Evolutionary conservation across 2,329 filamentous ascomycete species (phyloP).

Genomic region (Pezicula carpinea): DNA sequence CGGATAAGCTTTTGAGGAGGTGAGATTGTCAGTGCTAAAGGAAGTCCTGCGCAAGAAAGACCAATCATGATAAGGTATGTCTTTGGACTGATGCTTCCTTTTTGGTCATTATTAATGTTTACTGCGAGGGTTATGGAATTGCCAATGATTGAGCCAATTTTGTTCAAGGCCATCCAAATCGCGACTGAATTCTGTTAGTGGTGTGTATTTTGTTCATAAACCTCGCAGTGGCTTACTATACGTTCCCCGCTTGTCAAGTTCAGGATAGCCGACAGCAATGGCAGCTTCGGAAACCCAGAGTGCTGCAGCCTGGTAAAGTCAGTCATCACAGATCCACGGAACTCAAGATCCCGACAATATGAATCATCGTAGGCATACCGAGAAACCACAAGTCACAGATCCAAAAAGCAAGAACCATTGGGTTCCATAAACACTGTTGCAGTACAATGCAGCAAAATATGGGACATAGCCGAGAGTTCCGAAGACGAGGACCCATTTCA

Average conservation of each 20-base stretch:
- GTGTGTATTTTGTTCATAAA: background rate
- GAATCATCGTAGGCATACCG: no score
- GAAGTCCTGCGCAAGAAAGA: slow-evolving; percentile 58
- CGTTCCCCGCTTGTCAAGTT: slow-evolving; percentile 60
- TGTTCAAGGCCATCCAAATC: slow-evolving; percentile 57
- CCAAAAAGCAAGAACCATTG: slow-evolving; percentile 66
- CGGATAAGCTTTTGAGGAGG: slow-evolving; percentile 57
- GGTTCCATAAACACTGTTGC: slow-evolving; percentile 62
- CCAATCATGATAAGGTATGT: slow-evolving; percentile 68
- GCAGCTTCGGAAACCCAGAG: slow-evolving; percentile 73
- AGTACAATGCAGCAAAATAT: slow-evolving; percentile 65
- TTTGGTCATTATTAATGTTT: slow-evolving; percentile 50
- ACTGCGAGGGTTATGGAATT: slow-evolving; percentile 66
- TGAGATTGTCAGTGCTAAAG: slow-evolving; percentile 58
- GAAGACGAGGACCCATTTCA: slow-evolving; percentile 63
- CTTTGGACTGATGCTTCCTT: slow-evolving; percentile 62
- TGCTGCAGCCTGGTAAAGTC: slow-evolving; percentile 38
- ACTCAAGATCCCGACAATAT: no score
- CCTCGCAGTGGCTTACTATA: slow-evolving; percentile 31
- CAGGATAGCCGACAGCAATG: slow-evolving; percentile 66
- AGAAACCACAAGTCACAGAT: slow-evolving; percentile 61
- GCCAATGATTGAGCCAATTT: slow-evolving; percentile 63
- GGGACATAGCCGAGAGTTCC: slow-evolving; percentile 68
- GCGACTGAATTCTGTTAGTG: slow-evolving; percentile 40
- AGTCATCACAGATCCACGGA: no score